Conservation (phyloP, 1,284 basidiomycete species). For the Porodaedalea pini region DNA sequence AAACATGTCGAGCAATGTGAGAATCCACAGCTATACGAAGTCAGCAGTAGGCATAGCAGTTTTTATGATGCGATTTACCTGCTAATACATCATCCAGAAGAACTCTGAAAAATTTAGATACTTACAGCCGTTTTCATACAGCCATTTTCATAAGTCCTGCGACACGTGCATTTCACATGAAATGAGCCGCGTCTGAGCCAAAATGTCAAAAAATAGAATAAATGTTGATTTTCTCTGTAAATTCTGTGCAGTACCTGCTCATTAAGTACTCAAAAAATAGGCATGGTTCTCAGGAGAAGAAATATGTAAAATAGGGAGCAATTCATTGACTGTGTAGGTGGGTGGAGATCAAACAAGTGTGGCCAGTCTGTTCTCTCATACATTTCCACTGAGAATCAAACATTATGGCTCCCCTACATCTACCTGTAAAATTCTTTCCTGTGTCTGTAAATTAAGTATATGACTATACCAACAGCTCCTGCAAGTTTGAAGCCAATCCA, state of each 20-base stretch:
- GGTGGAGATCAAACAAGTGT: too few relatives aligned
- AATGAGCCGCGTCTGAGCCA: constrained; percentile 24
- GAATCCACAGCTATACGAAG: constrained; percentile 51
- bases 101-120: constrained; percentile 28
- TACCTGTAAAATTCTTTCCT: neutral
- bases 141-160: too few relatives aligned
- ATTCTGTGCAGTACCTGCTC: constrained; percentile 69
- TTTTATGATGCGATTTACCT: constrained; percentile 29
- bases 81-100: constrained; percentile 56
- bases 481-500: too few relatives aligned
- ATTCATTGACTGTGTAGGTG: too few relatives aligned
- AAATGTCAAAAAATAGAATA: constrained; percentile 30
- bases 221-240: constrained; percentile 45
- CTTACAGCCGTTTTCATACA: neutral
- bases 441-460: too few relatives aligned
- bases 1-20: constrained; percentile 67
- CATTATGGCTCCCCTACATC: too few relatives aligned
- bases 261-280: constrained; percentile 52
- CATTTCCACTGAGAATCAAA: too few relatives aligned
- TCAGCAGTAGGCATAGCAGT: neutral
- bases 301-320: too few relatives aligned
- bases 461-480: too few relatives aligned
- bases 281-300: too few relatives aligned
- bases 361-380: too few relatives aligned
- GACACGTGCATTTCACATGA: too few relatives aligned